phyloP scores from a whole-genome alignment of 202 grass and related monocot genomes.

The Miscanthus sacchariflorus region DNA sequence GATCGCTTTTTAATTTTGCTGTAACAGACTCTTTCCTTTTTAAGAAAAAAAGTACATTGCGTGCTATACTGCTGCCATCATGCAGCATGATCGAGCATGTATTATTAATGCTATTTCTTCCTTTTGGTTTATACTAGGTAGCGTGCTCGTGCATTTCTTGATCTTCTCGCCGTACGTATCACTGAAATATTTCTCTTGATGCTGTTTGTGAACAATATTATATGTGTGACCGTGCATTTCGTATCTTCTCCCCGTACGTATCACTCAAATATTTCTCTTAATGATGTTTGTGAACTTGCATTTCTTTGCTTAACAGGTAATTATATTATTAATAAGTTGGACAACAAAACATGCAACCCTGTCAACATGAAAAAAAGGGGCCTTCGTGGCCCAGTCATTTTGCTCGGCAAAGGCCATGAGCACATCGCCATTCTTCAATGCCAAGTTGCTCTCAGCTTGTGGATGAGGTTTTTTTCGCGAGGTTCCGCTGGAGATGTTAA shows the following conservation, averaged over 20 bases:
- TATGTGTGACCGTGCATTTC: too few species aligned
- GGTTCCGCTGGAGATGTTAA: slow-evolving; percentile 2
- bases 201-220: too few species aligned
- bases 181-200: too few species aligned
- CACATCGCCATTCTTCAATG: background rate
- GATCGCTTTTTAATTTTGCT: background rate
- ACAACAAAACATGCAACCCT: background rate
- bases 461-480: background rate
- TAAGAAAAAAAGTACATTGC: background rate
- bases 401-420: background rate
- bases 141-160: background rate
- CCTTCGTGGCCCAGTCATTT: background rate
- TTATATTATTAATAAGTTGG: background rate
- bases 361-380: background rate
- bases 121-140: background rate
- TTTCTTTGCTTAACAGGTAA: background rate
- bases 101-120: background rate
- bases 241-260: too few species aligned
- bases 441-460: slow-evolving; percentile 22
- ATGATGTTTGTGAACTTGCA: background rate
- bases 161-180: too few species aligned
- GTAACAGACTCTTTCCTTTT: background rate
- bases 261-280: too few species aligned
- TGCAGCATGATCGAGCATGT: background rate
- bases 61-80: background rate